Evolutionary conservation across 108 stramenopile species (phyloP).

Genomic region (Discostella stelligeroides): DNA sequence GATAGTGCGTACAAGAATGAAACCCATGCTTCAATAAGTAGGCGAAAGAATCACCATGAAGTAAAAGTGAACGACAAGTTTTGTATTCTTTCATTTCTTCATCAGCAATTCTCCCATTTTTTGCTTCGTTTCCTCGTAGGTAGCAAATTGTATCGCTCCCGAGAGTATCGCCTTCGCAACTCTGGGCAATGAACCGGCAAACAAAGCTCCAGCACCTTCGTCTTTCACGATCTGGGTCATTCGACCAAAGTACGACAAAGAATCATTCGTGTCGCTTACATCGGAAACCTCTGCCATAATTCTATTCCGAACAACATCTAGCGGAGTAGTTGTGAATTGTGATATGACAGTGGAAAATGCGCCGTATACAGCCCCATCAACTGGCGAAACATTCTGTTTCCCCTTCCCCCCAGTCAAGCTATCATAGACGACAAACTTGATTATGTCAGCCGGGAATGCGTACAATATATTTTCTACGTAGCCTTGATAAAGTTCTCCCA

Average conservation of each 20-base stretch:
- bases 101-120: conserved; percentile 51
- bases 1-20: conserved; percentile 52
- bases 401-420: conserved; percentile 48
- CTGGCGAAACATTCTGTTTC: conserved; percentile 52
- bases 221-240: conserved; percentile 53
- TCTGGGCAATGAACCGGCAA: conserved; percentile 73
- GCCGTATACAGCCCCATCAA: conserved; percentile 70
- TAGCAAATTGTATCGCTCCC: conserved; percentile 87
- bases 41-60: neutral
- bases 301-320: conserved; percentile 83
- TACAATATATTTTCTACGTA: conserved; percentile 86
- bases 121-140: conserved; percentile 88
- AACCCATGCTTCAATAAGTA: conserved; percentile 7
- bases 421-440: conserved; percentile 83
- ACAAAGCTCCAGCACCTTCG: conserved; percentile 68
- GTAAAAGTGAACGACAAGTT: neutral
- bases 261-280: conserved; percentile 11
- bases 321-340: conserved; percentile 75
- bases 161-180: conserved; percentile 81
- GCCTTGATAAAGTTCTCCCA: conserved; percentile 63
- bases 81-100: conserved; percentile 15
- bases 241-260: conserved; percentile 51
- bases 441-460: conserved; percentile 78
- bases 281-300: conserved; percentile 57
- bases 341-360: conserved; percentile 72